Conservation (phyloP, 495 filamentous ascomycete genomes). For the Penicillium maclennaniae region DNA sequence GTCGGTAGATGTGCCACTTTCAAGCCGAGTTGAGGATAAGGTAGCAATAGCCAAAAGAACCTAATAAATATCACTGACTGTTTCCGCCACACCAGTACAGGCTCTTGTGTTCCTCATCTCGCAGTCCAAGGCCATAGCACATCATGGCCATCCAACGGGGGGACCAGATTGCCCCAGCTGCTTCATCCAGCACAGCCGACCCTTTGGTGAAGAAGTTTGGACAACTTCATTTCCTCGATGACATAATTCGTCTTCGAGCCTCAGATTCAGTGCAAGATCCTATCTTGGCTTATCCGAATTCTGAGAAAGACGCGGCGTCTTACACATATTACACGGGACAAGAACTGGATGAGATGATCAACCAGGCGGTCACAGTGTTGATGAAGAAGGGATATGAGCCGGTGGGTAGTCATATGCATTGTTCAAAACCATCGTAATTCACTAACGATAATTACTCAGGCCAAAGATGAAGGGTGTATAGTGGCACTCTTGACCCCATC, state of each 20-base stretch:
- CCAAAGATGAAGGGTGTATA: constrained; percentile 27
- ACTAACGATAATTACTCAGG: constrained; percentile 19
- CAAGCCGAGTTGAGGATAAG: background rate
- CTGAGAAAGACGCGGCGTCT: constrained; percentile 29
- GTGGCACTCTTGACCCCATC: constrained; percentile 54
- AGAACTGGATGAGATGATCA: constrained; percentile 52
- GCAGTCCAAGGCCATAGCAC: background rate
- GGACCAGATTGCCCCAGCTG: constrained; percentile 5
- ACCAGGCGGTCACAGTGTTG: constrained; percentile 39
- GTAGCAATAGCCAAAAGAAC: background rate
- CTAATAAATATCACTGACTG: background rate
- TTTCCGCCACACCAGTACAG: no score
- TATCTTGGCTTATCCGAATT: constrained; percentile 49
- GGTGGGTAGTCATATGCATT: constrained; percentile 18
- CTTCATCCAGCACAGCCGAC: constrained; percentile 12
- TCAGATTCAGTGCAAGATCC: constrained; percentile 47
- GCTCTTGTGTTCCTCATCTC: background rate
- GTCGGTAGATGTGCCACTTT: constrained; percentile 1
- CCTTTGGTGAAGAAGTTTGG: constrained; percentile 31
- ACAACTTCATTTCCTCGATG: constrained; percentile 40
- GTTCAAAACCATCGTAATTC: background rate
- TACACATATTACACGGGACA: constrained; percentile 52
- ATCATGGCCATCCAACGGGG: constrained; percentile 33
- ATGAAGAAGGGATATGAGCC: constrained; percentile 37
- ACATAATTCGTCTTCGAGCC: constrained; percentile 47